A percentile compares a stretch with the other conserved stretches of the same genome.
These are phyloP conservation scores for Aspergillus coremiiformis DNA, from an alignment of 495 filamentous ascomycete genomes.

Conservation along the genomic window DNA sequence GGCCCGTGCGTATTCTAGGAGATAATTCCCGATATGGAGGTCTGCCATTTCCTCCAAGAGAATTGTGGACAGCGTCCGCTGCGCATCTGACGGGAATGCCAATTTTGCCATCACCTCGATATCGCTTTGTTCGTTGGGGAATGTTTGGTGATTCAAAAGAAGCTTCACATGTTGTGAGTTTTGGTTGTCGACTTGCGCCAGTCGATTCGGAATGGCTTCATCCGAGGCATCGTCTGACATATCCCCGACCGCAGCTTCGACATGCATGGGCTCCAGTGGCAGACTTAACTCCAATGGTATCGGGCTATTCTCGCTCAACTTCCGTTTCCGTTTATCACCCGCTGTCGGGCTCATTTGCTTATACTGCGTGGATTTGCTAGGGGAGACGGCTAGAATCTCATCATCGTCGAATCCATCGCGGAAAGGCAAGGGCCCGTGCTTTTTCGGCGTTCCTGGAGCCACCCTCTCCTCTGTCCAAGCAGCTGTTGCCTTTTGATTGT, in stretches of 20 bases:
- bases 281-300: conserved; percentile 44
- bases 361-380: conserved; percentile 46
- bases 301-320: conserved; percentile 47
- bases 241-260: conserved; percentile 18
- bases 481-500: conserved; percentile 40
- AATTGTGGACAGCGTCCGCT: conserved; percentile 47
- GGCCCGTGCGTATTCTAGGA: conserved; percentile 44
- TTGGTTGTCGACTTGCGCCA: not conserved
- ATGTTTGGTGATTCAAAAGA: conserved; percentile 50
- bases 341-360: conserved; percentile 53
- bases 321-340: conserved; percentile 56
- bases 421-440: conserved; percentile 45
- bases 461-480: conserved; percentile 28
- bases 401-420: conserved; percentile 70
- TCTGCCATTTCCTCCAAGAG: conserved; percentile 47
- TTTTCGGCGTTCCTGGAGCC: conserved; percentile 51
- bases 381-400: conserved; percentile 54
- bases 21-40: conserved; percentile 38
- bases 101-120: conserved; percentile 46
- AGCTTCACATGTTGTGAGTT: conserved; percentile 45
- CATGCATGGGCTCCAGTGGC: conserved; percentile 25
- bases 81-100: conserved; percentile 48
- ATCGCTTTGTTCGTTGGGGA: conserved; percentile 41
- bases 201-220: conserved; percentile 4
- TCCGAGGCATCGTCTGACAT: conserved; percentile 15